Conservation (phyloP, 2,329 filamentous ascomycete genomes). For the Neopestalotiopsis sp. region DNA sequence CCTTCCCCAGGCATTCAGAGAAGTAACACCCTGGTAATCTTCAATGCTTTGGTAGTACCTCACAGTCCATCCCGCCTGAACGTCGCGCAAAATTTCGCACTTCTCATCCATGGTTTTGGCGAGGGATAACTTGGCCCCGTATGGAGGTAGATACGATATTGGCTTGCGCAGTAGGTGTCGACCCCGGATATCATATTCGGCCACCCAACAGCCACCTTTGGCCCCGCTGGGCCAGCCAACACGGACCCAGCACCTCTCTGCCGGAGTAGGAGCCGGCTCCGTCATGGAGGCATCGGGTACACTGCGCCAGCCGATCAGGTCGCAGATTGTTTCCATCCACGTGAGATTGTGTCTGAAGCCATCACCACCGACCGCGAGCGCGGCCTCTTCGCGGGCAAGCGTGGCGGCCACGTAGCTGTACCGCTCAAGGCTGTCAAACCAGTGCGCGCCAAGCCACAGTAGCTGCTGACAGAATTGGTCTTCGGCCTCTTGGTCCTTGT, state of each 20-base stretch:
- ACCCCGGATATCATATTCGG: neutral
- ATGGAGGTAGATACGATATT: neutral
- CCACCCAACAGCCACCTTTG: neutral
- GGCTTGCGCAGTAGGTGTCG: neutral
- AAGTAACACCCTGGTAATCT: neutral
- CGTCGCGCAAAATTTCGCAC: neutral
- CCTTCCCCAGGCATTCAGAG: neutral
- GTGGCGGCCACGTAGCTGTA: neutral
- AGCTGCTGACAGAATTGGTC: neutral
- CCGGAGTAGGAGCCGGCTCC: neutral
- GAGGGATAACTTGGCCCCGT: neutral
- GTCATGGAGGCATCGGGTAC: too few relatives aligned
- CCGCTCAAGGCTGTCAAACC: neutral
- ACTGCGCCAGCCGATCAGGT: too few relatives aligned
- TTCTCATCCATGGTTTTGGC: slow-evolving; percentile 2
- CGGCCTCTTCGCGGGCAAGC: neutral
- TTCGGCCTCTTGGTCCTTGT: neutral
- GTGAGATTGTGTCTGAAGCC: neutral
- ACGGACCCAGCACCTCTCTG: neutral
- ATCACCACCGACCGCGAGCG: neutral
- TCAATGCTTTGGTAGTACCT: neutral
- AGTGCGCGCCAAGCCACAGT: neutral
- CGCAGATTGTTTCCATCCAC: neutral
- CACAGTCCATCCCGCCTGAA: neutral
- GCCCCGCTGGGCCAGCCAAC: neutral